Base-by-base conservation (phyloP, 306 rosid species). In the Abrus pulchellus region DNA sequence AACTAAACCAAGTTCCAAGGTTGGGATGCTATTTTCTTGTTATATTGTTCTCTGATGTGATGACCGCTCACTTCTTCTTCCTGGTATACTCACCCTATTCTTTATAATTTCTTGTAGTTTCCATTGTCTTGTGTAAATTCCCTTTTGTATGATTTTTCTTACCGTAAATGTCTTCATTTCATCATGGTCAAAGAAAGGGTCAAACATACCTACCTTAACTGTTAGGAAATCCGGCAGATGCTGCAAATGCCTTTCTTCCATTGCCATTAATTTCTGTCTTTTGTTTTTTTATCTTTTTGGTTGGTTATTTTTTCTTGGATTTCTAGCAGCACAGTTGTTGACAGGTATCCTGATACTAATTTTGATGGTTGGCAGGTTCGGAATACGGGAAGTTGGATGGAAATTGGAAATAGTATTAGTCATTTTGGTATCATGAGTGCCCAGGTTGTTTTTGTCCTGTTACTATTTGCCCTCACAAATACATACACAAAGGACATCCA, bases 361-460 rank as follows among this genome's bases (percentile, higher is more conserved):
- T 66, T 47, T 78, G 40, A 75, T 76, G 55, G 44, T 7, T 77
- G 78, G 68, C 89, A 93, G 97, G 98, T 93, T 61, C 86, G 88
- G 67, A 93, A 93, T 83, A 93, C 87, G 0, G 98, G 98, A 86
- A 93, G 97, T 79, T 93, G 98, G 97, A 93, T 91, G 98, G 98
- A 93, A 84, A 93, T 93, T 77, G 98, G 98, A 59, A 90, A 89
- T 75, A 93, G 98, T 80, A 93, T 93, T 44, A 90, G 98, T 86
- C 98, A 93, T 81, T 93, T 93, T 44, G 98, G 97, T 64, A 93
- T 93, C 34, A 13, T 93, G 92, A 93, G 97, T 81, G 98, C 98
- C 80, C 98, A 93, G 78, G 94, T 93, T 69, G 97, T 93, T 59
- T 93, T 93, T 83, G 93, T 93, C 72, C 84, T 93, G 36, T 38